phyloP scores from a whole-genome alignment of 768 basidiomycete species.

The Dioszegia crocea region DNA sequence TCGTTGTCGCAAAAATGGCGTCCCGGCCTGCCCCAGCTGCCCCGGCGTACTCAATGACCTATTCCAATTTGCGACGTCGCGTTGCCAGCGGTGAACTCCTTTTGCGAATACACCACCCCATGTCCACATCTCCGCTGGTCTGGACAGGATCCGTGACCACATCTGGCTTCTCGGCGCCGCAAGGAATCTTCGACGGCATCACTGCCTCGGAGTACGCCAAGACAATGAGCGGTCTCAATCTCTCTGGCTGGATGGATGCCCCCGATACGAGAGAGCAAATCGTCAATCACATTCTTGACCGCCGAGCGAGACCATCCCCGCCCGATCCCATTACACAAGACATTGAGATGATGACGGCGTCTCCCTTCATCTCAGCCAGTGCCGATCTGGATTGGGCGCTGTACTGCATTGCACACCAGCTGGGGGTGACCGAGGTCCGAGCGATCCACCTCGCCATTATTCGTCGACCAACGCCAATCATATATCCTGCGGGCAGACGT shows the following conservation, averaged over 20 bases:
- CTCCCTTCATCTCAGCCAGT: slow-evolving; percentile 4
- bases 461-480: neutral
- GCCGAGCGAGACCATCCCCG: neutral
- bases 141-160: slow-evolving; percentile 12
- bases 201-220: neutral
- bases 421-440: neutral
- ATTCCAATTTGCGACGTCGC: neutral
- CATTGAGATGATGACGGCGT: neutral
- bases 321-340: neutral
- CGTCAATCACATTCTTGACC: neutral
- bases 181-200: neutral
- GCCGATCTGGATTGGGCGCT: slow-evolving; percentile 6
- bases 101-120: slow-evolving; percentile 18
- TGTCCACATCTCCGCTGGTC: slow-evolving; percentile 15
- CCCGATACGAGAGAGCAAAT: neutral
- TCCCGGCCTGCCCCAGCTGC: no score
- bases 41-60: neutral
- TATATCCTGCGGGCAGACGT: no score
- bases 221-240: no score
- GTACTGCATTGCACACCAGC: slow-evolving; percentile 1
- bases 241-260: neutral
- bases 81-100: slow-evolving; percentile 4
- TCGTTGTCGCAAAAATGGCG: no score
- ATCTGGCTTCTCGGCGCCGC: slow-evolving; percentile 17
- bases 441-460: slow-evolving; percentile 1